A percentile compares a stretch with the other conserved stretches of the same genome.
phyloP scores from a whole-genome alignment of 352 stramenopile genomes.

The Globisporangium rhizosaccharum region DNA sequence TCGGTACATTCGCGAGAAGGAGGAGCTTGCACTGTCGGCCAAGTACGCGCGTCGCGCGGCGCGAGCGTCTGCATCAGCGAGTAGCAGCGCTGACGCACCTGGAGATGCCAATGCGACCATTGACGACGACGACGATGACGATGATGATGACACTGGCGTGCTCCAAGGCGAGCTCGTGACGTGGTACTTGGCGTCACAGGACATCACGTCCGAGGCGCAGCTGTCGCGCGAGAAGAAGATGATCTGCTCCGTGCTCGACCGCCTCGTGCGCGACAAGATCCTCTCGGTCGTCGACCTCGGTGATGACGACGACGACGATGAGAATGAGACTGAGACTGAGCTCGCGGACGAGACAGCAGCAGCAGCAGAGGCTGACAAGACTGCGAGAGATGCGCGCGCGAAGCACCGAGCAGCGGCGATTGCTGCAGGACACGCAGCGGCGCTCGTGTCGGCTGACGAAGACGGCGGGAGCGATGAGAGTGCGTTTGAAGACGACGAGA shows the following conservation, averaged over 20 bases:
- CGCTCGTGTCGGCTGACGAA: not conserved
- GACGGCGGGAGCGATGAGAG: constrained; percentile 6
- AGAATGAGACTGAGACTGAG: not conserved
- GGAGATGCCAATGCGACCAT: constrained; percentile 2
- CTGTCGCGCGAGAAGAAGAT: constrained; percentile 73
- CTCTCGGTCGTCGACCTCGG: constrained; percentile 65
- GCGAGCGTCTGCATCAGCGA: constrained; percentile 15
- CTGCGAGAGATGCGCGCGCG: constrained; percentile 17
- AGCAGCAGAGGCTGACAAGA: not conserved
- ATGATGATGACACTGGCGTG: constrained; percentile 53
- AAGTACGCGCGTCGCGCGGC: constrained; percentile 40
- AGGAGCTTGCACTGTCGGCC: constrained; percentile 48
- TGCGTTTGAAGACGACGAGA: constrained; percentile 4
- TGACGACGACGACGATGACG: constrained; percentile 27
- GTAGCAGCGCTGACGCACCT: not conserved
- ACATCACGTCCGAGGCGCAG: constrained; percentile 82
- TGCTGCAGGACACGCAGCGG: not conserved
- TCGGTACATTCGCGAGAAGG: constrained; percentile 77
- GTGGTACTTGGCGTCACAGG: constrained; percentile 79
- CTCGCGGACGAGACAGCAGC: not conserved
- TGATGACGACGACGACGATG: constrained; percentile 38
- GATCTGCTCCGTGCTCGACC: constrained; percentile 80
- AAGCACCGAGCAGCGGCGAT: not conserved
- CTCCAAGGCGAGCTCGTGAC: constrained; percentile 79
- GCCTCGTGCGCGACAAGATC: constrained; percentile 72